Evolutionary conservation across 805 yeast genomes (phyloP), one percentile per base, ranked within the genome.

Genomic region (Candida caryicola): DNA sequence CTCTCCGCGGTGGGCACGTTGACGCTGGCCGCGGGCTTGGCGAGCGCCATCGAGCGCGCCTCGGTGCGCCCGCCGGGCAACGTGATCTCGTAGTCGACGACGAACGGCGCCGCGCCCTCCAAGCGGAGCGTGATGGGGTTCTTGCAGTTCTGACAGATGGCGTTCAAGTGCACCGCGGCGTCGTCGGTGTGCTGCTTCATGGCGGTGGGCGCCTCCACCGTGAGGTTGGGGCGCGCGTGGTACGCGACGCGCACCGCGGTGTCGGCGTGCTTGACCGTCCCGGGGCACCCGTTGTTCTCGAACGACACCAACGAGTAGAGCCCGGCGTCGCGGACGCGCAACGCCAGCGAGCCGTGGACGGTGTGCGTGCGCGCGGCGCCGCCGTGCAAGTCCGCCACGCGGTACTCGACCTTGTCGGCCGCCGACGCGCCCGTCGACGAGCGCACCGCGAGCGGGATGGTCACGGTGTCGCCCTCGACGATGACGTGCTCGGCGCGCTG

Each of bases 41-140:
- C 64, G n/a, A 62, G 51, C 4, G 58, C 49, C 58, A 69, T 55
- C 8, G 61, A 50, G 26, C 68, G 46, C 1, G 50, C 25, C 36
- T 66, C 79, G 4, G 55, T 34, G 23, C 54, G 60, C 1, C 87
- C 87, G 50, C 62, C 67, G 5, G 93, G 90, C 28, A 71, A 61
- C 18, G 62, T 62, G 12, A 84, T 60, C n/a, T 77, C 74, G 55
- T 88, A 87, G 28, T 76, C 79, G 17, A 89, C 63, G n/a, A 74
- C 60, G 46, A 87, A 87, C 17, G 91, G 90, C 1, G 81, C 69
- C 4, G 74, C 59, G 1, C 88, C 91, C 28, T 61, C 62, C 25
- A 84, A 57, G 2, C 69, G 55, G 23, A 85, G 39, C 5, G 46
- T 23, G 7, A 64, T 49, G 14, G 49, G 47, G 25, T 59, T 54